Percentiles rank a stretch among this genome's conserved stretches.
Evolutionary conservation across 2,329 filamentous ascomycete species (phyloP).

Genomic region (Orbilia quercus): DNA sequence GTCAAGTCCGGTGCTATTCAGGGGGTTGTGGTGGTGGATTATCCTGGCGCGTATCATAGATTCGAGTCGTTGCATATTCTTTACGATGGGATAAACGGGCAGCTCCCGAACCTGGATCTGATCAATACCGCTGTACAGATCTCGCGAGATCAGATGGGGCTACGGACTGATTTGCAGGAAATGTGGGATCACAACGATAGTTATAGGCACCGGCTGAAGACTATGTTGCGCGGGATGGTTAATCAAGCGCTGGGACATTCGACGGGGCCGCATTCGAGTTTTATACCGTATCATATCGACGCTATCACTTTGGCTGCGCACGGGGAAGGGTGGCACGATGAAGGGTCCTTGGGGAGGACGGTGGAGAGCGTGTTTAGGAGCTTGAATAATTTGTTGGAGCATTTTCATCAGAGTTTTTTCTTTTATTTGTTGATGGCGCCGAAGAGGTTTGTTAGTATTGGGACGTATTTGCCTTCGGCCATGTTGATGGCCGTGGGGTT

Average conservation of each 20-base stretch:
- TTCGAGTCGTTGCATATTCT: conserved; percentile 91
- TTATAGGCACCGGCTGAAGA: conserved; percentile 83
- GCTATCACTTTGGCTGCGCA: conserved; percentile 92
- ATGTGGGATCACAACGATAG: conserved; percentile 81
- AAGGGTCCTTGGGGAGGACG: conserved; percentile 91
- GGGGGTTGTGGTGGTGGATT: conserved; percentile 92
- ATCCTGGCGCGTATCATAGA: conserved; percentile 77
- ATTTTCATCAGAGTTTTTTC: conserved; percentile 98
- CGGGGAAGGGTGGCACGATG: conserved; percentile 93
- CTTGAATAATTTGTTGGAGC: conserved; percentile 94
- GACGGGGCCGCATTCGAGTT: conserved; percentile 90
- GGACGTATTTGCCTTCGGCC: conserved; percentile 95
- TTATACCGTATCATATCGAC: conserved; percentile 97
- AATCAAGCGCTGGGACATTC: conserved; percentile 89
- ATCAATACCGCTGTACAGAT: conserved; percentile 94
- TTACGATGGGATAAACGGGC: conserved; percentile 95
- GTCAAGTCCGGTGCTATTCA: conserved; percentile 94
- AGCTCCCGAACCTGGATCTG: conserved; percentile 92
- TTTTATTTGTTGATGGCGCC: conserved; percentile 95
- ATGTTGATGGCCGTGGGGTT: conserved; percentile 96
- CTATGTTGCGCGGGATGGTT: conserved; percentile 91
- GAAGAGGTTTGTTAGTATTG: conserved; percentile 95
- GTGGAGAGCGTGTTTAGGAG: conserved; percentile 92
- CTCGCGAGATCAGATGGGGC: conserved; percentile 90
- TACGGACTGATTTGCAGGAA: conserved; percentile 82